phyloP scores from a whole-genome alignment of 2,329 filamentous ascomycete genomes.

The Penicillium sclerotigenum region DNA sequence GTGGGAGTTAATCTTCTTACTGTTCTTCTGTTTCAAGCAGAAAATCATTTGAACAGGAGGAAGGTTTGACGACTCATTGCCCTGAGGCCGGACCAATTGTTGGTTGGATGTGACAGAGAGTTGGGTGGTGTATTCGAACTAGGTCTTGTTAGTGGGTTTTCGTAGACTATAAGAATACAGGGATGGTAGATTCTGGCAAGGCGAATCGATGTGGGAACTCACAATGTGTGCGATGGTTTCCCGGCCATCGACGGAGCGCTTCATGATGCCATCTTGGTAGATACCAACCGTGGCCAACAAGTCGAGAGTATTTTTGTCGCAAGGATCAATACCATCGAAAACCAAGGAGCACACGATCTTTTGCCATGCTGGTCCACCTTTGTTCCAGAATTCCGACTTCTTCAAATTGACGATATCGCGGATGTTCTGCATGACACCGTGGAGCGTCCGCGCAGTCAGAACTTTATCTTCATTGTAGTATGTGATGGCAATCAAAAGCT shows the following conservation, averaged over 20 bases:
- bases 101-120: constrained; percentile 91
- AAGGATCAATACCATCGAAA: constrained; percentile 95
- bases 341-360: constrained; percentile 96
- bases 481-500: constrained; percentile 93
- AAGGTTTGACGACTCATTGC: constrained; percentile 76
- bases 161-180: background rate
- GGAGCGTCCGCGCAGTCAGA: constrained; percentile 82
- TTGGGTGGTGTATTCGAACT: constrained; percentile 95
- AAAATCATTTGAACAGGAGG: constrained; percentile 98
- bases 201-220: constrained; percentile 20
- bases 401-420: constrained; percentile 97
- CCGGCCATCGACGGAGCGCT: constrained; percentile 93
- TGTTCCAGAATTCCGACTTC: constrained; percentile 99
- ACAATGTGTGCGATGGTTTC: constrained; percentile 88
- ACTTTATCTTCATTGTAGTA: constrained; percentile 99
- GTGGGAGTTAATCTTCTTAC: constrained; percentile 99
- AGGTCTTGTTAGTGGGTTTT: background rate
- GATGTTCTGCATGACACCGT: constrained; percentile 98
- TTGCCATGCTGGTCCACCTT: constrained; percentile 95
- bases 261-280: constrained; percentile 97
- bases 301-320: constrained; percentile 91
- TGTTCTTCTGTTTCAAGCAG: constrained; percentile 97
- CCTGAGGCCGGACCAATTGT: constrained; percentile 85
- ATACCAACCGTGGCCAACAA: constrained; percentile 90
- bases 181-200: background rate